Evolutionary conservation across 495 filamentous ascomycete genomes (phyloP).

Genomic region (Penicillium taxi): DNA sequence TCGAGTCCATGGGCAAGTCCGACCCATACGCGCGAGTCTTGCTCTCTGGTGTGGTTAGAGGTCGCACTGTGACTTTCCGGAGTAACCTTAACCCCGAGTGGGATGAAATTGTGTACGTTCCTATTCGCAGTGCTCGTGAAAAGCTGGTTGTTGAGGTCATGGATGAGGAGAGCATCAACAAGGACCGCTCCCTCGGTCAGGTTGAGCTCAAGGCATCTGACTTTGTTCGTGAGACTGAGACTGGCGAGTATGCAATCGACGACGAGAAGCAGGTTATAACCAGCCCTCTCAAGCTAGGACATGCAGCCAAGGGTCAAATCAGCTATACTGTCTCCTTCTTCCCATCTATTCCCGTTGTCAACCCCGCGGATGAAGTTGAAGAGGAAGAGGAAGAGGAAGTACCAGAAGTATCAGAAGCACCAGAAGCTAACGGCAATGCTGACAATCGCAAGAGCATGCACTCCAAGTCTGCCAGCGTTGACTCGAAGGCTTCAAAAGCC

Average conservation of each 20-base stretch:
- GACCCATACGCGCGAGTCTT: slow-evolving; percentile 88
- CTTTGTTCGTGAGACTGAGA: slow-evolving; percentile 68
- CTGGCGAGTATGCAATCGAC: slow-evolving; percentile 73
- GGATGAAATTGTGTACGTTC: slow-evolving; percentile 93
- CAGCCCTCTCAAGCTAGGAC: slow-evolving; percentile 57
- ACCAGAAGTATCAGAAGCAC: slow-evolving; percentile 42
- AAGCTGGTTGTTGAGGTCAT: slow-evolving; percentile 86
- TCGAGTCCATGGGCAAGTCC: slow-evolving; percentile 93
- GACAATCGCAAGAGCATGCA: slow-evolving; percentile 32
- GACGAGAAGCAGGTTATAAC: slow-evolving; percentile 60
- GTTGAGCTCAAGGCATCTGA: slow-evolving; percentile 69
- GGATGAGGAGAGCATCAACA: slow-evolving; percentile 85
- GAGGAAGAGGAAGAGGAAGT: slow-evolving; percentile 49
- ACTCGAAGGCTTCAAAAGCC: slow-evolving; percentile 25
- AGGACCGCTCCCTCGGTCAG: slow-evolving; percentile 76
- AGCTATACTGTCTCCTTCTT: slow-evolving; percentile 86
- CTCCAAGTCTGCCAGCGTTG: slow-evolving; percentile 24
- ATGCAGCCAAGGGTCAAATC: slow-evolving; percentile 69
- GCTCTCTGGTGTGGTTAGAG: slow-evolving; percentile 82
- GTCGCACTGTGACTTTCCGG: slow-evolving; percentile 85
- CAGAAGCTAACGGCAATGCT: slow-evolving; percentile 26
- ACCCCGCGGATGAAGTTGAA: slow-evolving; percentile 85
- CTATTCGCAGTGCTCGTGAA: slow-evolving; percentile 79
- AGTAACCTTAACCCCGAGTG: slow-evolving; percentile 94
- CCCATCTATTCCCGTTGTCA: slow-evolving; percentile 75